Conservation (phyloP, 2,329 filamentous ascomycete species). For the Alternaria solani region DNA sequence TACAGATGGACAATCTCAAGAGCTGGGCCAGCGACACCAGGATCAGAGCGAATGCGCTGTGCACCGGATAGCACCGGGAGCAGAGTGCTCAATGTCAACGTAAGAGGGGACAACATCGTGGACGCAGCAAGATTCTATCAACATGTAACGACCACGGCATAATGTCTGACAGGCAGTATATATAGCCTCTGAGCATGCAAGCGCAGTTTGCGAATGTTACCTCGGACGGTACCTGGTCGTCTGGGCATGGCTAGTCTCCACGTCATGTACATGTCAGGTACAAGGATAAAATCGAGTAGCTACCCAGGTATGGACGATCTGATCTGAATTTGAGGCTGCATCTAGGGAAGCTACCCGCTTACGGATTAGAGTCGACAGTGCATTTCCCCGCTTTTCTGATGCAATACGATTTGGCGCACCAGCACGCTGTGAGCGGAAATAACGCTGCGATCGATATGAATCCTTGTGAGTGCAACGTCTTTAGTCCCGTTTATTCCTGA, state of each 20-base stretch:
- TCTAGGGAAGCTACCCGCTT: constrained; percentile 8
- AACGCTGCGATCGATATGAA: background rate
- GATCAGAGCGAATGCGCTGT: constrained; percentile 42
- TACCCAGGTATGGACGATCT: constrained; percentile 10
- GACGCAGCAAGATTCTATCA: background rate
- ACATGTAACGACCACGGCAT: background rate
- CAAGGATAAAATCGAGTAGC: constrained; percentile 14
- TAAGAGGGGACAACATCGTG: constrained; percentile 12
- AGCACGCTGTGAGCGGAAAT: background rate
- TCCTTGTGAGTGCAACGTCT: background rate
- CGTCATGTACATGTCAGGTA: constrained; percentile 35
- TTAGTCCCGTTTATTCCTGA: background rate
- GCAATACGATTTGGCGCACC: constrained; percentile 1
- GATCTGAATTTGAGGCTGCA: constrained; percentile 7
- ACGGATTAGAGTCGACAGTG: background rate
- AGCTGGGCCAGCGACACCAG: constrained; percentile 52
- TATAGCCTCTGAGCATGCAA: constrained; percentile 10
- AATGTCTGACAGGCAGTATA: background rate
- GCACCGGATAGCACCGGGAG: constrained; percentile 22
- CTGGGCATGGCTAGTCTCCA: constrained; percentile 24
- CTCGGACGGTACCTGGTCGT: constrained; percentile 9
- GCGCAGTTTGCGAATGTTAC: constrained; percentile 17
- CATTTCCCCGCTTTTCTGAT: constrained; percentile 16
- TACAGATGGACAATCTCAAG: constrained; percentile 61
- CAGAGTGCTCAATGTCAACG: constrained; percentile 20